phyloP scores from a whole-genome alignment of 2,329 filamentous ascomycete genomes.

The Thielaviopsis musarum region DNA sequence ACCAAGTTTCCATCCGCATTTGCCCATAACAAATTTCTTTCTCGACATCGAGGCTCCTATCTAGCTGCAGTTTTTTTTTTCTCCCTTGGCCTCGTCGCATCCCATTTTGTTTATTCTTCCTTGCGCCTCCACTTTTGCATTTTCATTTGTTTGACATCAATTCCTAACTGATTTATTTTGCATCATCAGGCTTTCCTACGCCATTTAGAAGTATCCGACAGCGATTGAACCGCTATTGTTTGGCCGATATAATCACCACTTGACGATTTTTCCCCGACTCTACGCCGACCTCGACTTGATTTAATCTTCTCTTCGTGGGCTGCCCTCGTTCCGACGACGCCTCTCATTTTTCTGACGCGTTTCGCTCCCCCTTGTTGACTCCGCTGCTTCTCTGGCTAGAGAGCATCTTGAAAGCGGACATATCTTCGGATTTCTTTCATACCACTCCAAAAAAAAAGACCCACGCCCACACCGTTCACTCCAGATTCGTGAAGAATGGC shows the following conservation, averaged over 20 bases:
- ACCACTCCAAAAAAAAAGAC: neutral
- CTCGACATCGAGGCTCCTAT: neutral
- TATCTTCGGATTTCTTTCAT: neutral
- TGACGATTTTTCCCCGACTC: neutral
- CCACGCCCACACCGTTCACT: neutral
- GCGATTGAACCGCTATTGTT: neutral
- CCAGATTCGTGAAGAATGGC: constrained; percentile 27
- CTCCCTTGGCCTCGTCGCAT: neutral
- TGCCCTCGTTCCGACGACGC: neutral
- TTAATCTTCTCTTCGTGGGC: neutral
- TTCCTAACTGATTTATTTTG: neutral
- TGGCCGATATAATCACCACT: neutral
- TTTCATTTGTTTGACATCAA: neutral
- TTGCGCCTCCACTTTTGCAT: neutral
- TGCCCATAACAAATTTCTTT: neutral
- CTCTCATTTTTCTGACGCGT: neutral
- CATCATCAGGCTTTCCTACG: neutral
- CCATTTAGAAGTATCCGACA: neutral
- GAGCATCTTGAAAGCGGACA: constrained; percentile 1
- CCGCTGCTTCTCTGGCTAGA: constrained; percentile 3
- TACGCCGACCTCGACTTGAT: neutral
- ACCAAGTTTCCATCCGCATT: neutral
- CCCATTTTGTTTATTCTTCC: neutral
- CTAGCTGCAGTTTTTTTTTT: neutral
- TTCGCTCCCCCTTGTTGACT: constrained; percentile 1